These are phyloP conservation scores for Danielozyma ontarioensis DNA, from an alignment of 805 yeast species.

Conservation along the genomic window DNA sequence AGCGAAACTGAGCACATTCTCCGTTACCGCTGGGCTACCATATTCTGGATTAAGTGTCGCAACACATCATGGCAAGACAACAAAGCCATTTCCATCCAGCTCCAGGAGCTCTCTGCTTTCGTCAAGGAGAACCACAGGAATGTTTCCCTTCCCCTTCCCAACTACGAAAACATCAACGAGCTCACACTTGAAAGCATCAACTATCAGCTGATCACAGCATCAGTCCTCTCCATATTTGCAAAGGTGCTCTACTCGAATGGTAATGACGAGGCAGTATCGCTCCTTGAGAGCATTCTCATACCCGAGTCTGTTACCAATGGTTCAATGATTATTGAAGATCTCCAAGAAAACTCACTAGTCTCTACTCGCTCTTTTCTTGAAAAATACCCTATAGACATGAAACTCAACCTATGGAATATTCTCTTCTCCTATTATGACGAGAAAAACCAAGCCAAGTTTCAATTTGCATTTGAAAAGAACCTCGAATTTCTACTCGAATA, in stretches of 20 bases:
- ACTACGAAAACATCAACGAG: constrained; percentile 55
- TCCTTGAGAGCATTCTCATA: constrained; percentile 45
- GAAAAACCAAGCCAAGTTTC: constrained; percentile 26
- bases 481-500: constrained; percentile 41
- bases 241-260: constrained; percentile 37
- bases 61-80: constrained; percentile 27
- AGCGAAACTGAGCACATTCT: too few relatives aligned
- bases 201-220: constrained; percentile 64
- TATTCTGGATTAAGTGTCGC: constrained; percentile 21
- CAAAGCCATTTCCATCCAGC: constrained; percentile 17
- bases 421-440: constrained; percentile 52
- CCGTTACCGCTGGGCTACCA: constrained; percentile 33
- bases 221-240: constrained; percentile 64
- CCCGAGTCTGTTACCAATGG: constrained; percentile 8
- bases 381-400: constrained; percentile 60
- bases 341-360: constrained; percentile 17
- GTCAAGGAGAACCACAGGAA: constrained; percentile 3
- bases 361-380: constrained; percentile 61
- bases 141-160: constrained; percentile 43
- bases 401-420: constrained; percentile 70
- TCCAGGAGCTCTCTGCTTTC: constrained; percentile 12
- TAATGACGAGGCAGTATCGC: constrained; percentile 26
- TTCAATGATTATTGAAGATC: background rate
- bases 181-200: constrained; percentile 47
- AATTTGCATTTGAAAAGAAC: constrained; percentile 48